Evolutionary conservation across 495 filamentous ascomycete species (phyloP).

Genomic region (Lasiosphaeria miniovina): DNA sequence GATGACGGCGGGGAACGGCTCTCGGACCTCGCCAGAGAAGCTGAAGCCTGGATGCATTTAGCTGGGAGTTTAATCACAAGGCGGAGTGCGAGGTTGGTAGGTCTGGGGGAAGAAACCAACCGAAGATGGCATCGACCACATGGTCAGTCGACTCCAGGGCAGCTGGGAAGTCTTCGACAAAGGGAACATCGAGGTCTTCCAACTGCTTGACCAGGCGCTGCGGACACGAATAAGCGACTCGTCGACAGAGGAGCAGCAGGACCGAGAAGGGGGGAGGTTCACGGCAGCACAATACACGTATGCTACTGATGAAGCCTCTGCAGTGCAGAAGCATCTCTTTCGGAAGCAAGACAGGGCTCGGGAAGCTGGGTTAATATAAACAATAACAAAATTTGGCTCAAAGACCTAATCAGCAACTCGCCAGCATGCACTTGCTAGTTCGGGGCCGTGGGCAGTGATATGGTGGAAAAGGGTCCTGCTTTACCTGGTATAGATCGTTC

Average conservation of each 20-base stretch:
- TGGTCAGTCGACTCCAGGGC: conserved; percentile 69
- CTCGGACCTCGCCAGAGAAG: conserved; percentile 86
- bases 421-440: not conserved
- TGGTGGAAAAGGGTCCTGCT: conserved; percentile 10
- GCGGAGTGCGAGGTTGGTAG: not conserved
- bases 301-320: not conserved
- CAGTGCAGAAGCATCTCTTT: not conserved
- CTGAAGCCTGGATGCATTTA: conserved; percentile 63
- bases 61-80: not conserved
- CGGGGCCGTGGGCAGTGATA: not conserved
- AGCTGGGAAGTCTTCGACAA: conserved; percentile 72
- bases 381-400: not conserved
- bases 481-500: conserved; percentile 83
- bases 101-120: conserved; percentile 37
- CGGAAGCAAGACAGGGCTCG: not conserved
- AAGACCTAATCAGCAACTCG: not conserved
- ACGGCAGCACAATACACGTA: conserved; percentile 17
- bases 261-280: conserved; percentile 4
- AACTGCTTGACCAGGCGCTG: conserved; percentile 82
- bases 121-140: conserved; percentile 92
- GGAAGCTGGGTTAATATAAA: not conserved
- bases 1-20: conserved; percentile 83
- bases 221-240: conserved; percentile 24
- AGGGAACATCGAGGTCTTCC: conserved; percentile 74
- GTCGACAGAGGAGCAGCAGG: conserved; percentile 11